Percentiles rank a stretch among this genome's conserved stretches.
Evolutionary conservation across 441 rosid species (phyloP).

Genomic region (Lepidium campestre): DNA sequence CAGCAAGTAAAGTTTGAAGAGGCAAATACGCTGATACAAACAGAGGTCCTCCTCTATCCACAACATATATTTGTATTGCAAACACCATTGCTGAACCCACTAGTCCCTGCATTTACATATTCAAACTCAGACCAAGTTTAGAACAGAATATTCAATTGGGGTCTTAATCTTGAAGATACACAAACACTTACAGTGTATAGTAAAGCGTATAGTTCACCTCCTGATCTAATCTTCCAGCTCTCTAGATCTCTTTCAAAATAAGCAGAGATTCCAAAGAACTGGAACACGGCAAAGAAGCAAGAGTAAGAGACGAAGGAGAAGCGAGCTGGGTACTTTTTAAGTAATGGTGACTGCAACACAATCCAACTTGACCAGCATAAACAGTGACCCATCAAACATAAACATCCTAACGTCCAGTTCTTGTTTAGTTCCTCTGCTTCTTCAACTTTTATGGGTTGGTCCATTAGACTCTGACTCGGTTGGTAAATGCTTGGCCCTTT

Average conservation of each 20-base stretch:
- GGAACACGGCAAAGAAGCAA: conserved; percentile 65
- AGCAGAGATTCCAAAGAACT: conserved; percentile 55
- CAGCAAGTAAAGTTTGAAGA: conserved; percentile 73
- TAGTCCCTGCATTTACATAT: conserved; percentile 43
- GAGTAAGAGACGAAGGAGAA: conserved; percentile 65
- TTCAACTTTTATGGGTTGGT: background rate
- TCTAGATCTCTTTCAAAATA: conserved; percentile 49
- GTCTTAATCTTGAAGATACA: background rate
- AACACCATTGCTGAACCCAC: conserved; percentile 86
- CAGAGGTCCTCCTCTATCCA: conserved; percentile 77
- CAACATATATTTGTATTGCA: conserved; percentile 75
- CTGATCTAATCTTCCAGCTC: conserved; percentile 56
- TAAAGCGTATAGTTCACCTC: conserved; percentile 47
- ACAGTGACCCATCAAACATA: conserved; percentile 73
- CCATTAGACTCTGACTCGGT: conserved; percentile 19
- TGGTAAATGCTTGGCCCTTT: conserved; percentile 63
- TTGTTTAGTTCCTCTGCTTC: conserved; percentile 14
- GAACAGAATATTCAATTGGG: background rate
- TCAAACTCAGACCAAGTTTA: background rate
- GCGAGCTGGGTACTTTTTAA: conserved; percentile 86
- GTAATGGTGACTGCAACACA: conserved; percentile 66
- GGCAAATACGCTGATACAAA: conserved; percentile 79
- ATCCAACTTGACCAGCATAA: conserved; percentile 90
- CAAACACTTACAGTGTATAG: conserved; percentile 51
- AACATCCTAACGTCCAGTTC: conserved; percentile 67